Evolutionary conservation across 306 rosid genomes (phyloP).

Genomic region (Prunus campanulata): DNA sequence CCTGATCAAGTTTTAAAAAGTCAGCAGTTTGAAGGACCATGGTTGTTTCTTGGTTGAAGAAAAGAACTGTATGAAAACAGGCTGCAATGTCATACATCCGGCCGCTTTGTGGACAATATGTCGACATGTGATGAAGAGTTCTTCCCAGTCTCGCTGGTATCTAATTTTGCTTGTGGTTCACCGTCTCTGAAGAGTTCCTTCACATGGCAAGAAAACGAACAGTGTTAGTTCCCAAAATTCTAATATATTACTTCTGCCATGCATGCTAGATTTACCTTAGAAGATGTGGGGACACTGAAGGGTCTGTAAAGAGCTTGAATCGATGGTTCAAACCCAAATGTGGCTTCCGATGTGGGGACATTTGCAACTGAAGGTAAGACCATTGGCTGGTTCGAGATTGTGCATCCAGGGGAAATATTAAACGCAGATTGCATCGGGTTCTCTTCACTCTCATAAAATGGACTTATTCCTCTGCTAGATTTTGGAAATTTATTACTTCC

Average conservation of each 20-base stretch:
- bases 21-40: constrained; percentile 31
- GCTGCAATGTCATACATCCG: constrained; percentile 19
- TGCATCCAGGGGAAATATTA: constrained; percentile 40
- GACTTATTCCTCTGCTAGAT: constrained; percentile 34
- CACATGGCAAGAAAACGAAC: constrained; percentile 26
- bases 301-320: constrained; percentile 38
- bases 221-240: constrained; percentile 17
- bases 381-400: constrained; percentile 43
- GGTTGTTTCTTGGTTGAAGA: constrained; percentile 28
- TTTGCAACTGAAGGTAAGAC: constrained; percentile 39
- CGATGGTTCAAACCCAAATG: constrained; percentile 44
- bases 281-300: constrained; percentile 30
- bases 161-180: constrained; percentile 36
- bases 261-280: constrained; percentile 31
- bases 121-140: constrained; percentile 33
- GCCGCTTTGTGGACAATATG: constrained; percentile 29
- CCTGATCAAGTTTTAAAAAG: constrained; percentile 17
- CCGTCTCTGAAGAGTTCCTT: constrained; percentile 38
- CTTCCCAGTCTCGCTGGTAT: constrained; percentile 39
- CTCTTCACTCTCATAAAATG: constrained; percentile 37
- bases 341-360: constrained; percentile 33
- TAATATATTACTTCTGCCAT: background rate
- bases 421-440: constrained; percentile 34
- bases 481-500: constrained; percentile 41
- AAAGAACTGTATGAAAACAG: constrained; percentile 16